Evolutionary conservation across 306 rosid species (phyloP).

Genomic region (Lagenaria siceraria): DNA sequence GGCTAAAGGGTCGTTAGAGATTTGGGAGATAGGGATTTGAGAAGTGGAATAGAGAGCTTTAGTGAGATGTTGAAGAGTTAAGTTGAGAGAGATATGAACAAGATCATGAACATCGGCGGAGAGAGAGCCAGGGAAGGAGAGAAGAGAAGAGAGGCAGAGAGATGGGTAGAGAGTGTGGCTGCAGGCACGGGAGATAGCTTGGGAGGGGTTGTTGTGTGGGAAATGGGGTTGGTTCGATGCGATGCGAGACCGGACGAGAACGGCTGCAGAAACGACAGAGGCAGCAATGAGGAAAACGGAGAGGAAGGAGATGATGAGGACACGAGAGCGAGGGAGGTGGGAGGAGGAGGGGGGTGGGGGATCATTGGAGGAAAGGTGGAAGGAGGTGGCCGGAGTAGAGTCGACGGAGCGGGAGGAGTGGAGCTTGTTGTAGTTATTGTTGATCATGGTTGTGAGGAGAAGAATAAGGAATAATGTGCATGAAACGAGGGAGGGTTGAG

Average conservation of each 20-base stretch:
- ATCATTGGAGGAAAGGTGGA: not conserved
- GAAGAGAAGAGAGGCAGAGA: not conserved
- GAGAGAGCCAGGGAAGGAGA: slow-evolving; percentile 20
- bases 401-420: not conserved
- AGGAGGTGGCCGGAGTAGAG: not conserved
- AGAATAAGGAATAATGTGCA: not conserved
- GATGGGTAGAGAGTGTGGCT: not conserved
- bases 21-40: slow-evolving; percentile 20
- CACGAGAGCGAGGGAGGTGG: not conserved
- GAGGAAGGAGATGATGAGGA: not conserved
- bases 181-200: slow-evolving; percentile 8
- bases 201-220: not conserved
- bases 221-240: not conserved
- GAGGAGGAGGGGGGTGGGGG: not conserved
- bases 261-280: not conserved
- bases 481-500: not conserved
- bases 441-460: not conserved
- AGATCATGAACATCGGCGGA: slow-evolving; percentile 60
- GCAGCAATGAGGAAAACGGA: not conserved
- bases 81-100: slow-evolving; percentile 75
- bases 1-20: slow-evolving; percentile 25
- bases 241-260: not conserved
- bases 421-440: not conserved
- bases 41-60: slow-evolving; percentile 52
- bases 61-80: slow-evolving; percentile 56